Base-by-base conservation (phyloP, 768 basidiomycete genomes). In the Galerina sulciceps region DNA sequence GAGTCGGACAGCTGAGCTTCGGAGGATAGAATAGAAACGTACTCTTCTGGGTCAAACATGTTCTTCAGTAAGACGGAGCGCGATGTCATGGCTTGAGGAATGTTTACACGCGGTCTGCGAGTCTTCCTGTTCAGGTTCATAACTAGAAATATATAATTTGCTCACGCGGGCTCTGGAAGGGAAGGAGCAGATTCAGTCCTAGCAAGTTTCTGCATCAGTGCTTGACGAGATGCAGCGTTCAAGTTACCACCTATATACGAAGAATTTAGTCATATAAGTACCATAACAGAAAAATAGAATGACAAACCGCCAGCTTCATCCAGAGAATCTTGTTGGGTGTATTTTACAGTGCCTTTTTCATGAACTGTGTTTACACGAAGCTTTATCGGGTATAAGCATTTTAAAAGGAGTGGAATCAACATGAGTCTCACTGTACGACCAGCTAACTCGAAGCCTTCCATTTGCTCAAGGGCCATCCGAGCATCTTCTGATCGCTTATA, bases 141-240 rank as follows among this genome's bases (percentile, higher is more conserved):
- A 22, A 17, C 34, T 35, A 41, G 46, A 51, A 2, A 31, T 10
- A 5, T 11, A 46, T 42, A 72, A 31, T 5, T 31, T 31, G 26
- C 87, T 63, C 75, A 93, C 91, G 84, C 72, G 22, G 87, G 83
- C 67, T 86, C 80, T 64, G 84, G 81, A 68, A 78, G 80, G 55
- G 77, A 71, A 49, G 84, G 75, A 49, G 87, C 74, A 44, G 84
- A 80, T 68, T 93, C 91, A 77, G 87, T 92, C 81, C 97, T 94
- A 75, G 97, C 95, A 85, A 99, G 93, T 88, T 99, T 99, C 80
- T 96, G 94, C 97, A 99, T 99, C 81, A 99, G 93, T 75, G 94
- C 93, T 83, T 97, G 95, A 79, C 97, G 93, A 72, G 94, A 94
- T 70, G 92, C 93, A 82, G 93, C 93, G 81, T 97, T 97, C 82